Base-by-base conservation (phyloP, 371 early-diverging fungal genomes). In the Mortierella sp. region DNA sequence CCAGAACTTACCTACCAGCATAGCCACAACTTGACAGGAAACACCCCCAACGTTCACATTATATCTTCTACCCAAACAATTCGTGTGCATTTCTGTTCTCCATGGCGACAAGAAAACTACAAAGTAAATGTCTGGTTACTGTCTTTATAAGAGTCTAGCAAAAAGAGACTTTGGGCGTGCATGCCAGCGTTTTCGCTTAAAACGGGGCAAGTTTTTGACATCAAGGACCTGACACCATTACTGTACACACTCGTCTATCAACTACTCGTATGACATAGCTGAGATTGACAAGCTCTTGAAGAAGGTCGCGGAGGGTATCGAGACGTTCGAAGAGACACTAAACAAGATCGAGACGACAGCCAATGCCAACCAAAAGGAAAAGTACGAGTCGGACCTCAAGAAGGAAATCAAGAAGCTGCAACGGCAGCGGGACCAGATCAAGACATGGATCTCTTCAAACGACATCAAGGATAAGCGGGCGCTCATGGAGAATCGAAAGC, bases 321-420 rank as follows among this genome's bases (percentile, higher is more conserved):
- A 97, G 77, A 94, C 95, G 26, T 98, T 99, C 91, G 98, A 98
- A 80, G 92, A 90, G 60, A 96, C 95, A 75, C 94, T 95, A 84
- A 96, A 96, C 65, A 99, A 99, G 88, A 94, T 99, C 21, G 91
- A 96, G 70, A 88, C 92, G 52, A 92, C 97, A 6, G 91, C 92
- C 44, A 97, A 95, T 80, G 82, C 91, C 70, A 94, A 97, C 75
- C 98, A 98, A 88, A 97, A 97, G 89, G 97, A 99, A 82, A 98
- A 99, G 89, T 95, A 95, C 79, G 99, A 99, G 83, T 92, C 92
- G 52, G 98, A 98, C 78, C 88, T 99, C 80, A 99, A 99, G 88
- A 98, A 97, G 90, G 99, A 99, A 89, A 99, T 99, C 88, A 99
- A 99, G 88, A 98, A 99, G 88, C 92, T 98, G 72, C 99, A 98